Conservation (phyloP, 371 early-diverging fungal genomes). For the Coemansia sp. region DNA sequence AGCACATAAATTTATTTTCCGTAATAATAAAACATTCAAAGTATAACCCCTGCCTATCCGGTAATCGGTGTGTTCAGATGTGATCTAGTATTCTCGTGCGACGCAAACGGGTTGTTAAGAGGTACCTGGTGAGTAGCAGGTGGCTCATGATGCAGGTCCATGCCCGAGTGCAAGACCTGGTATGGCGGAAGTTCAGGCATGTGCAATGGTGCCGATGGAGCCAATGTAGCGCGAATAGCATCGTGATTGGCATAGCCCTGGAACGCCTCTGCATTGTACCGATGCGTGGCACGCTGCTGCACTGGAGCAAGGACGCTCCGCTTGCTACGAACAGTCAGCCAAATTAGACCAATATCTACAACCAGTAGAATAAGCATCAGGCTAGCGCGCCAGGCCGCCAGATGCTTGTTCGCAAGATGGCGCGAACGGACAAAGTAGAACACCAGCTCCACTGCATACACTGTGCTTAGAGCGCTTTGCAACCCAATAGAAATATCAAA, state of each 20-base stretch:
- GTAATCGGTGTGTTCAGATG: constrained; percentile 43
- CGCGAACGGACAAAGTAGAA: constrained; percentile 44
- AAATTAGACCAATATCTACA: constrained; percentile 36
- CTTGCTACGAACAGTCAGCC: constrained; percentile 44
- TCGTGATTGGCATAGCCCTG: background rate
- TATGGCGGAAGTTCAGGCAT: constrained; percentile 8
- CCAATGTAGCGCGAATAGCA: background rate
- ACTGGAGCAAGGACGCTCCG: background rate
- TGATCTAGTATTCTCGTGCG: constrained; percentile 7
- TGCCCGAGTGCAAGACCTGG: background rate
- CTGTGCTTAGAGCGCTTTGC: constrained; percentile 28
- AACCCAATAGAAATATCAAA: constrained; percentile 45
- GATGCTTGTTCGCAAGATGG: constrained; percentile 23
- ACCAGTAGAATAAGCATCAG: constrained; percentile 37
- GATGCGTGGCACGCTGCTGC: background rate
- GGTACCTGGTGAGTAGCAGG: background rate
- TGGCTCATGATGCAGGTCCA: background rate
- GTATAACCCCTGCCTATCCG: background rate
- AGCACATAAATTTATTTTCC: background rate
- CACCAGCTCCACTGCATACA: constrained; percentile 36
- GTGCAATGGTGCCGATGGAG: background rate
- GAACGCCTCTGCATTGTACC: background rate
- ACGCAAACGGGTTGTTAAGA: constrained; percentile 4
- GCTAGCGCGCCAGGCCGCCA: constrained; percentile 46
- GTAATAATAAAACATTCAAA: background rate